These are phyloP conservation scores for Podospora didyma DNA, from an alignment of 495 filamentous ascomycete species.

Conservation along the genomic window DNA sequence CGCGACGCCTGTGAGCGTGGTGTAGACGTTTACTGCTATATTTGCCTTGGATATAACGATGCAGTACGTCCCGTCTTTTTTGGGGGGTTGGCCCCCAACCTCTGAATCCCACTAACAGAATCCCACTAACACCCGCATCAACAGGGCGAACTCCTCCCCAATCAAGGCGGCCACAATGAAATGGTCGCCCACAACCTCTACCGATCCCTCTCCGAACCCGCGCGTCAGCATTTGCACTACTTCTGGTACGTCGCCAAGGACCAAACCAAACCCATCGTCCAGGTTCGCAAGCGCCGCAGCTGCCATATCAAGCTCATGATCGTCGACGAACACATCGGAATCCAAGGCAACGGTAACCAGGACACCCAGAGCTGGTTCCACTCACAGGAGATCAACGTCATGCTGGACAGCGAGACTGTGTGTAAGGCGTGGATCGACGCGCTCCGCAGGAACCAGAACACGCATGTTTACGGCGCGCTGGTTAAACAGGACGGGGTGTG, in stretches of 20 bases:
- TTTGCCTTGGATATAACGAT: conserved; percentile 78
- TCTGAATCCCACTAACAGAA: neutral
- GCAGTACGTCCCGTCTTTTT: conserved; percentile 32
- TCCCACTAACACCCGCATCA: neutral
- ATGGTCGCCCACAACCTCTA: conserved; percentile 58
- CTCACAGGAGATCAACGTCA: conserved; percentile 69
- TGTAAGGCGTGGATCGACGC: conserved; percentile 61
- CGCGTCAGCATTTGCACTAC: conserved; percentile 49
- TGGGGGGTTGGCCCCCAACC: too few species aligned
- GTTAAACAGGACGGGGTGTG: conserved; percentile 55
- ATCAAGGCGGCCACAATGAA: conserved; percentile 74
- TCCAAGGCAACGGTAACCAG: conserved; percentile 73
- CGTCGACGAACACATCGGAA: conserved; percentile 61
- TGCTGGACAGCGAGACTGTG: conserved; percentile 59
- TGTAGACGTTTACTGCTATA: conserved; percentile 61
- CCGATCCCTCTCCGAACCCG: conserved; percentile 42
- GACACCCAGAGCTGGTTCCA: conserved; percentile 82
- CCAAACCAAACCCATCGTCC: conserved; percentile 60
- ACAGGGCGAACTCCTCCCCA: conserved; percentile 66
- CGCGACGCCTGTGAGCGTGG: conserved; percentile 60
- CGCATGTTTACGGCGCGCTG: conserved; percentile 56
- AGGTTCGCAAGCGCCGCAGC: conserved; percentile 56
- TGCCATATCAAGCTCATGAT: conserved; percentile 78
- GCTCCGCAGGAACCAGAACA: conserved; percentile 67
- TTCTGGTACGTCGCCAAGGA: conserved; percentile 71